Evolutionary conservation across 139 green algal genomes (phyloP).

Genomic region (Chlamydomonas asymmetrica): DNA sequence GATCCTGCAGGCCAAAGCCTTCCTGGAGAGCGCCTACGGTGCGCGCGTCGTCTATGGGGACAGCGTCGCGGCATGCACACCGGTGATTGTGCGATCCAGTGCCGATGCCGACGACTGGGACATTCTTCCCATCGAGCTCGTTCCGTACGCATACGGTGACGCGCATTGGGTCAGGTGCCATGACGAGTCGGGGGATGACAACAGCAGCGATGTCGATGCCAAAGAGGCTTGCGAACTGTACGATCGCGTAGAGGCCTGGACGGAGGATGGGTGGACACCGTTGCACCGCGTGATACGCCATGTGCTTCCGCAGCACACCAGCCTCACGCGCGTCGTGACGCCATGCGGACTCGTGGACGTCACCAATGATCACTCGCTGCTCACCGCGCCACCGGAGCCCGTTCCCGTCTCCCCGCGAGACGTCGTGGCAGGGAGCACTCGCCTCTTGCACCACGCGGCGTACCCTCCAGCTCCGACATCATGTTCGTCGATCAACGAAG

Average conservation of each 20-base stretch:
- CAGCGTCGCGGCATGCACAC: conserved; percentile 4
- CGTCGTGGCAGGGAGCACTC: background rate
- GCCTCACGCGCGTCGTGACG: background rate
- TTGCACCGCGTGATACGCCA: background rate
- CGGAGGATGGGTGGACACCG: background rate
- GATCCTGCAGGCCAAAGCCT: conserved; percentile 30
- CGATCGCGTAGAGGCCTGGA: background rate
- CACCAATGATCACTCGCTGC: conserved; percentile 1
- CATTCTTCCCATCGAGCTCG: background rate
- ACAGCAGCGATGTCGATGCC: background rate
- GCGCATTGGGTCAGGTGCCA: background rate
- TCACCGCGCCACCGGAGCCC: background rate
- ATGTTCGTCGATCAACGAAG: too few species aligned
- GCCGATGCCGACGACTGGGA: background rate
- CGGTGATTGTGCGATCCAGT: background rate
- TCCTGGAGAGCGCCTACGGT: conserved; percentile 3
- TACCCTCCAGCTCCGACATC: too few species aligned
- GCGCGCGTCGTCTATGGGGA: conserved; percentile 27
- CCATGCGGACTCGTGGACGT: background rate
- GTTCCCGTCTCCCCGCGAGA: background rate
- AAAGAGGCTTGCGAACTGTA: background rate
- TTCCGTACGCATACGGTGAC: too few species aligned
- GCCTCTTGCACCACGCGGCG: background rate
- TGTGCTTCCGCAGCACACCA: background rate
- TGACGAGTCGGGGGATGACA: too few species aligned